Percentiles rank a stretch among this genome's conserved stretches.
phyloP scores from a whole-genome alignment of 495 filamentous ascomycete genomes.

The Xylaria intraflava region DNA sequence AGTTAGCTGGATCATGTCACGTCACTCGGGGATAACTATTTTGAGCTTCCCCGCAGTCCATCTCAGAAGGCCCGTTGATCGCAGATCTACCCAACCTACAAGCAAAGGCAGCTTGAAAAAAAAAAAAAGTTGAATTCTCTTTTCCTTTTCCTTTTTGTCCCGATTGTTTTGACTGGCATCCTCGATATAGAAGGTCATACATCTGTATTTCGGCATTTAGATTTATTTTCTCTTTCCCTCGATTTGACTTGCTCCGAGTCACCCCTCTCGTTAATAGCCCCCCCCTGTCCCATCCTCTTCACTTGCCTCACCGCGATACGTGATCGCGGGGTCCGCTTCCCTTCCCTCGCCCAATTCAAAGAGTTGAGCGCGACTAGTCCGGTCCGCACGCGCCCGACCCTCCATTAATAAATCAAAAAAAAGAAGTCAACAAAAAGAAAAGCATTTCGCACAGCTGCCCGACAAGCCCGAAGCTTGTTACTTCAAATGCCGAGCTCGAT shows the following conservation, averaged over 20 bases:
- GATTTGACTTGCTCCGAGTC: background rate
- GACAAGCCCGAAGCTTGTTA: background rate
- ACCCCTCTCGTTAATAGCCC: background rate
- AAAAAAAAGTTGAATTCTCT: no score
- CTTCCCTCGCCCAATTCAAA: background rate
- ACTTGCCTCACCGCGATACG: background rate
- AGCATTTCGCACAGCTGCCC: background rate
- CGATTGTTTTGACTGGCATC: no score
- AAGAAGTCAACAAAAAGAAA: no score
- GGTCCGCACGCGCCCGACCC: background rate
- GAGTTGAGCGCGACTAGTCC: background rate
- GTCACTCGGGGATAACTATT: conserved; percentile 5
- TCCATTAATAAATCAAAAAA: background rate
- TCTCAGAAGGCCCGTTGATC: background rate
- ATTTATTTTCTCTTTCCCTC: background rate
- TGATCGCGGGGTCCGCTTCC: conserved; percentile 3
- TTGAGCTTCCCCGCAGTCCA: conserved; percentile 11
- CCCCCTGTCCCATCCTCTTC: conserved; percentile 15
- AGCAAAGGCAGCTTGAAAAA: background rate
- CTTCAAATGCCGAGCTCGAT: conserved; percentile 19
- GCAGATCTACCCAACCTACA: background rate
- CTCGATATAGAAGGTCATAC: background rate
- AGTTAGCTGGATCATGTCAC: no score
- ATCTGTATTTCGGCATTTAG: background rate
- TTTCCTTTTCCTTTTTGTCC: background rate